phyloP scores from a whole-genome alignment of 2,329 filamentous ascomycete species.

The Alternaria dauci region DNA sequence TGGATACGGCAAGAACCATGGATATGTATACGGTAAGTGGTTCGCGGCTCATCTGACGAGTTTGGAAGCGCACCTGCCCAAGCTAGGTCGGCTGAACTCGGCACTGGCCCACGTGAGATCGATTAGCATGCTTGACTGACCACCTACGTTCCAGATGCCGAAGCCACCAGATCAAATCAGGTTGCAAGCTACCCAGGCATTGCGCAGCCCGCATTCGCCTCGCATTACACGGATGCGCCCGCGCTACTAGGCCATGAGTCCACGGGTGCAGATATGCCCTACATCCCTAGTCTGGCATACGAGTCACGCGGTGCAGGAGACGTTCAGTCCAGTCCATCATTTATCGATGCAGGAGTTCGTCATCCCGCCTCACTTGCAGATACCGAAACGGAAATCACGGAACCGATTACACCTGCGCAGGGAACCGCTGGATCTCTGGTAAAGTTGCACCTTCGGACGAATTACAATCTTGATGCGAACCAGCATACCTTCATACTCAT shows the following conservation, averaged over 20 bases:
- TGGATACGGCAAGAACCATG: conserved; percentile 78
- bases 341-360: conserved; percentile 67
- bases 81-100: conserved; percentile 47
- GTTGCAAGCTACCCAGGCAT: conserved; percentile 60
- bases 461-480: conserved; percentile 74
- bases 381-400: conserved; percentile 65
- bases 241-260: conserved; percentile 60
- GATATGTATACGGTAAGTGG: conserved; percentile 82
- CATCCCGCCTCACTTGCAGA: conserved; percentile 58
- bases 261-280: conserved; percentile 55
- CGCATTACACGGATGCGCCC: conserved; percentile 59
- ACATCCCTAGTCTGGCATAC: conserved; percentile 58
- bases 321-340: conserved; percentile 59
- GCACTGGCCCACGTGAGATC: conserved; percentile 49
- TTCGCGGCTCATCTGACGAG: conserved; percentile 53
- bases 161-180: conserved; percentile 68
- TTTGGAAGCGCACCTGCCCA: conserved; percentile 46
- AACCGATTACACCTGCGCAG: conserved; percentile 69
- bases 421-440: conserved; percentile 76
- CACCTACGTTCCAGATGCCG: conserved; percentile 62
- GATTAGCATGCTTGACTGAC: conserved; percentile 55
- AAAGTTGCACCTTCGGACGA: conserved; percentile 75
- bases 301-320: conserved; percentile 55
- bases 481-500: conserved; percentile 68
- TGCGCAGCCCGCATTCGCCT: conserved; percentile 59